Base-by-base conservation (phyloP, 768 basidiomycete species). In the Gautieria morchelliformis region DNA sequence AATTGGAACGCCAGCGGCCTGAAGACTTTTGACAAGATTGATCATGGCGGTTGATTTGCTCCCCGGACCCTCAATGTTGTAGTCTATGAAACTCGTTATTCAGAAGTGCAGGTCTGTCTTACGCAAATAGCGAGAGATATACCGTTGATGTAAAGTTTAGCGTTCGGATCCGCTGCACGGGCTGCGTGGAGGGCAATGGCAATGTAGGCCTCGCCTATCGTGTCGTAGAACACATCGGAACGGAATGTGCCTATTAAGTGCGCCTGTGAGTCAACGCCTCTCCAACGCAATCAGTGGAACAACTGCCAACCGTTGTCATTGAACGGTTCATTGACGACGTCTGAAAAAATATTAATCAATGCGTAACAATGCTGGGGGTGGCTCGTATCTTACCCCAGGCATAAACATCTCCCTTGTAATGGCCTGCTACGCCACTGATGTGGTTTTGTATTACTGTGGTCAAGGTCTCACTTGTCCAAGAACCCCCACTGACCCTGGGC, bases 301-400 rank as follows among this genome's bases (percentile, higher is more conserved):
- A 22, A 27, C 24, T 14, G 35, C 59, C 35, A 40, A 58, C 59
- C 82, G 61, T 83, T 74, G 33, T 83, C 82, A 61, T 82, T 79
- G 70, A 83, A 80, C 10, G 78, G 74, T 65, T 82, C 80, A 53
- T 81, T 82, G 53, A 81, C 67, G 39, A 80, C 78, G 63, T 81
- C 79, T 78, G 76, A 78, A 53, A 27, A 32, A 37, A n/a, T 12
- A 48, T 40, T 17, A 49, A 49, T 40, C 32, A 49, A 49, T 37
- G 35, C 8, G 35, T 10, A 37, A 14, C 14, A 14, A 14, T 14
- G 35, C 10, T 5, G 9, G 35, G 8, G 10, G 35, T 37, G 35
- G 14, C 14, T 37, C 35, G 35, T 37, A 37, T 37, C 48, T 20
- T 22, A 40, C 52, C 72, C 75, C 75, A 76, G 68, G 71, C 70